Evolutionary conservation across 2,329 filamentous ascomycete genomes (phyloP).

Genomic region (Dothideomycetes sp.): DNA sequence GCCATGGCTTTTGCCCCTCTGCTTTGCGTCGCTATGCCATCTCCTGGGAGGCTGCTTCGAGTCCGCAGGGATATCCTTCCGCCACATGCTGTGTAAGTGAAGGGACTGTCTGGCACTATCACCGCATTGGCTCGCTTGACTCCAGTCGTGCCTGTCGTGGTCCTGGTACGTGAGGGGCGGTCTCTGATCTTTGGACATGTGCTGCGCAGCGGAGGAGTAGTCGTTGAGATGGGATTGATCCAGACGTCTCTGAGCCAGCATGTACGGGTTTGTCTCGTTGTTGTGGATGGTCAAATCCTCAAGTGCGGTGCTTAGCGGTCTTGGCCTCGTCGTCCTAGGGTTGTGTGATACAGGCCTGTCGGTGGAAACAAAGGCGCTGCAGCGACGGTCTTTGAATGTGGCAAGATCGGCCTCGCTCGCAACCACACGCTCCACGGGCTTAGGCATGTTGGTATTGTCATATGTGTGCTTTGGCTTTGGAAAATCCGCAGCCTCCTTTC

Average conservation of each 20-base stretch:
- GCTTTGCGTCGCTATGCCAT: background rate
- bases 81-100: background rate
- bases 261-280: background rate
- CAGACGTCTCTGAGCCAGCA: background rate
- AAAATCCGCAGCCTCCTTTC: background rate
- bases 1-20: slow-evolving; percentile 6
- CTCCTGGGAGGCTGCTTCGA: background rate
- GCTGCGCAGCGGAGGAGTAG: background rate
- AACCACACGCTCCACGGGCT: slow-evolving; percentile 6
- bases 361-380: slow-evolving; percentile 1
- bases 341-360: background rate
- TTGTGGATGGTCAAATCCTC: slow-evolving; percentile 8
- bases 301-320: slow-evolving; percentile 11
- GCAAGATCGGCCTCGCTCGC: slow-evolving; percentile 1
- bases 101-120: slow-evolving; percentile 5
- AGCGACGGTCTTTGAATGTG: background rate
- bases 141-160: slow-evolving; percentile 9
- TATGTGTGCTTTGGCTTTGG: background rate
- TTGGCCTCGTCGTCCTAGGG: slow-evolving; percentile 1
- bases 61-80: slow-evolving; percentile 1
- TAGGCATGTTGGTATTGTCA: slow-evolving; percentile 2
- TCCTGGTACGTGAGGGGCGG: background rate
- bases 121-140: slow-evolving; percentile 8
- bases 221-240: background rate
- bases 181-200: background rate